Percentiles rank a stretch among this genome's conserved stretches.
Conservation (phyloP, 2,329 filamentous ascomycete species). For the Xylaria multiplex region DNA sequence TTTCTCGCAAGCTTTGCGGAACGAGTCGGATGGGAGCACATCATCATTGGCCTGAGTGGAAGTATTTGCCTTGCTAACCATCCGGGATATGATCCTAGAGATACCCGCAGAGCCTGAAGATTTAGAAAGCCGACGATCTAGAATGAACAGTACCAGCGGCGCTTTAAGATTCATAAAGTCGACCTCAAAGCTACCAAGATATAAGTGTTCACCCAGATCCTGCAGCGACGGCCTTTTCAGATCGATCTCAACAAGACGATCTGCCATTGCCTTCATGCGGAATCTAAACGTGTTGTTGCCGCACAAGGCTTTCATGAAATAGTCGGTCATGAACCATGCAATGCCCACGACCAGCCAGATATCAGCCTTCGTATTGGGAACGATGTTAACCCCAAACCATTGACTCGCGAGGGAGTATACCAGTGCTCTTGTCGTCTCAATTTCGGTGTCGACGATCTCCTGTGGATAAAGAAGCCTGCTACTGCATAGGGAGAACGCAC, state of each 20-base stretch:
- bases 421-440: conserved; percentile 81
- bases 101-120: conserved; percentile 85
- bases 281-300: conserved; percentile 96
- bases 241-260: conserved; percentile 84
- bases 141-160: conserved; percentile 88
- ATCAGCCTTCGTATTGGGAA: conserved; percentile 82
- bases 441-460: conserved; percentile 84
- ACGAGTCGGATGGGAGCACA: conserved; percentile 77
- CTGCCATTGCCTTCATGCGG: conserved; percentile 84
- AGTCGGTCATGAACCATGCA: conserved; percentile 93
- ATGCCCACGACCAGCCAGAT: conserved; percentile 91
- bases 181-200: conserved; percentile 83
- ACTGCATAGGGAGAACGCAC: conserved; percentile 88
- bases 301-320: conserved; percentile 89
- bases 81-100: conserved; percentile 83
- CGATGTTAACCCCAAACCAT: conserved; percentile 93
- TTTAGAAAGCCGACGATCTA: conserved; percentile 91
- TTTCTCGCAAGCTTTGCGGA: conserved; percentile 87
- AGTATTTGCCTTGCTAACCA: conserved; percentile 86
- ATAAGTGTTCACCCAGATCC: conserved; percentile 79
- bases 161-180: conserved; percentile 94
- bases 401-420: conserved; percentile 88
- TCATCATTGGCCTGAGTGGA: conserved; percentile 70
- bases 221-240: conserved; percentile 83
- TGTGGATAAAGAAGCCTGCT: conserved; percentile 85